These are phyloP conservation scores for Hyphodiscus sp. DNA, from an alignment of 2,329 filamentous ascomycete genomes.

Conservation along the genomic window DNA sequence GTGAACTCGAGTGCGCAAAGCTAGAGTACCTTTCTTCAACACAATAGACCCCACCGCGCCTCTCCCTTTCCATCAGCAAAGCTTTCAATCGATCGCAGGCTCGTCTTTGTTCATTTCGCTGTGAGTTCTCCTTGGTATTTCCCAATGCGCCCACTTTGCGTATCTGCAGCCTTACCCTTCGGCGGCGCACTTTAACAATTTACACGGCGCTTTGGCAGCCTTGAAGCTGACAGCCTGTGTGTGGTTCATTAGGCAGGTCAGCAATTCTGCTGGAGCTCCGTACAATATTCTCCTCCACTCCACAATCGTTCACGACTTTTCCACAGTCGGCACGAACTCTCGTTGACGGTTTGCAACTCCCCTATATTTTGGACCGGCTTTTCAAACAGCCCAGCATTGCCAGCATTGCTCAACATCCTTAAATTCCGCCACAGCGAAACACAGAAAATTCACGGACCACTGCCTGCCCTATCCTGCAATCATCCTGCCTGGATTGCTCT, in stretches of 20 bases:
- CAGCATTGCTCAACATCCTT: conserved; percentile 7
- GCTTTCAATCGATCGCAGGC: conserved; percentile 12
- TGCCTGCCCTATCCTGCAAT: conserved; percentile 22
- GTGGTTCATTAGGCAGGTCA: conserved; percentile 3
- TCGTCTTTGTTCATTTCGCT: conserved; percentile 13
- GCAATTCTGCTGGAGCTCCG: conserved; percentile 12
- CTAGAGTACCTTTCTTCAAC: neutral
- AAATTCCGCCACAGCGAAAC: conserved; percentile 24
- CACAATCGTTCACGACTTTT: conserved; percentile 4
- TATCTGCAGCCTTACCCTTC: neutral
- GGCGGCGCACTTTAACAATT: neutral
- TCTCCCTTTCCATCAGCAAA: neutral
- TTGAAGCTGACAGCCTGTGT: neutral
- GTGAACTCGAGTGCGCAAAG: neutral
- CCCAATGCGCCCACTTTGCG: neutral
- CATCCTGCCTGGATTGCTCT: conserved; percentile 10
- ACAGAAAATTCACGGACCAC: conserved; percentile 31
- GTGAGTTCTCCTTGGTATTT: conserved; percentile 4
- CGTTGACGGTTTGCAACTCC: conserved; percentile 19
- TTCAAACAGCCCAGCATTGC: conserved; percentile 17
- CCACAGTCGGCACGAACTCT: conserved; percentile 19
- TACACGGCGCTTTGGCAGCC: neutral
- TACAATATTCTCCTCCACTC: conserved; percentile 18
- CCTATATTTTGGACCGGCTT: conserved; percentile 17
- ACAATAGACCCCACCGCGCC: neutral